Percentiles rank a stretch among this genome's conserved stretches.
Evolutionary conservation across 1,284 basidiomycete genomes (phyloP).

Genomic region (Pisolithus thermaeus): DNA sequence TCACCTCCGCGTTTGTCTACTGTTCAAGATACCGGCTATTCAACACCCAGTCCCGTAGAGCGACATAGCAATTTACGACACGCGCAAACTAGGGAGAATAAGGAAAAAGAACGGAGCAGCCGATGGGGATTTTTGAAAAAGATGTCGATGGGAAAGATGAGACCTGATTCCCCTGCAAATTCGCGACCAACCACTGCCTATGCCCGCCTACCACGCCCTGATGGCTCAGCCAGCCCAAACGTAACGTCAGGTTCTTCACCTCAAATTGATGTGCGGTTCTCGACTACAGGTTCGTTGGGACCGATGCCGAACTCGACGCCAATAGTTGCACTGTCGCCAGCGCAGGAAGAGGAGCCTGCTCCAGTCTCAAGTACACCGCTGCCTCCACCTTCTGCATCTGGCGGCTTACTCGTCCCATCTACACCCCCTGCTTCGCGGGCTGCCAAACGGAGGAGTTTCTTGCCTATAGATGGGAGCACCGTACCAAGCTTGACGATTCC

Average conservation of each 20-base stretch:
- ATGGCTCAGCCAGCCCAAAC: constrained; percentile 21
- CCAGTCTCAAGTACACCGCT: constrained; percentile 2
- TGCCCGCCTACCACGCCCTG: constrained; percentile 18
- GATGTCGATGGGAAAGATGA: constrained; percentile 91
- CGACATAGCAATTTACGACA: constrained; percentile 19
- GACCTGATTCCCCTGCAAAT: constrained; percentile 42
- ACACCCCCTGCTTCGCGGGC: constrained; percentile 43
- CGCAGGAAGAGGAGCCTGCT: constrained; percentile 18
- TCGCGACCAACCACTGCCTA: constrained; percentile 17
- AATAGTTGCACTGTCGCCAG: constrained; percentile 23
- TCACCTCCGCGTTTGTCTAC: constrained; percentile 24
- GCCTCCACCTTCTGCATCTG: constrained; percentile 17
- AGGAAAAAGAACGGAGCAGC: constrained; percentile 54
- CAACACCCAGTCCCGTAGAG: constrained; percentile 20
- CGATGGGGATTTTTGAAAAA: constrained; percentile 94
- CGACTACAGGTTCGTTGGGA: constrained; percentile 56
- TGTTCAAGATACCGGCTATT: constrained; percentile 9
- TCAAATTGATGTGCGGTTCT: constrained; percentile 65
- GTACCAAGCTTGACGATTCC: constrained; percentile 51
- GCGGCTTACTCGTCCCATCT: constrained; percentile 42
- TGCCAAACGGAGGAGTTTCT: constrained; percentile 75
- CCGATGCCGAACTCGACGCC: constrained; percentile 31
- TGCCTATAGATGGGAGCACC: constrained; percentile 67
- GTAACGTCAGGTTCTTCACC: constrained; percentile 38
- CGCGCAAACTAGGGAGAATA: constrained; percentile 15